Conservation (phyloP, 179 eudicot species). For the Amaranthus tricolor region DNA sequence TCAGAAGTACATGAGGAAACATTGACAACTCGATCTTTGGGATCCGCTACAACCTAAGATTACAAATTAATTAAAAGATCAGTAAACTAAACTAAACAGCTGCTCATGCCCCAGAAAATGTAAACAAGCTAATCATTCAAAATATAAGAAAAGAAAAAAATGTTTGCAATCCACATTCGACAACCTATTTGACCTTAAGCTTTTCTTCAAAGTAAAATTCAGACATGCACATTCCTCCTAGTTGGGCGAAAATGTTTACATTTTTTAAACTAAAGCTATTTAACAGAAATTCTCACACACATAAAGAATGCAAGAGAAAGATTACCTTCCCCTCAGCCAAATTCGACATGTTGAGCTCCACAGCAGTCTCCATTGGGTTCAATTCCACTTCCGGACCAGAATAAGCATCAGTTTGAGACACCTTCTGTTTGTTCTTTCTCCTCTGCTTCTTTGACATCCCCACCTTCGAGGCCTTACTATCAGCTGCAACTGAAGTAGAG, state of each 20-base stretch:
- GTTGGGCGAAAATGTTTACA: neutral
- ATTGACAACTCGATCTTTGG: constrained; percentile 23
- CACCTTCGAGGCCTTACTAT: constrained; percentile 48
- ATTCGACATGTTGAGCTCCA: constrained; percentile 35
- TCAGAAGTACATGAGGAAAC: constrained; percentile 22
- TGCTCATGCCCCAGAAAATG: neutral
- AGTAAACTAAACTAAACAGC: neutral
- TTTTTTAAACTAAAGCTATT: neutral
- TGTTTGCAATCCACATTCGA: neutral
- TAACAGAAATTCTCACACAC: neutral
- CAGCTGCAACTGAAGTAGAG: constrained; percentile 39
- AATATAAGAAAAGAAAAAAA: neutral
- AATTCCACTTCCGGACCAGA: constrained; percentile 31
- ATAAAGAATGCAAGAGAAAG: constrained; percentile 3
- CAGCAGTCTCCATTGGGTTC: constrained; percentile 32
- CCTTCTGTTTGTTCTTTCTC: constrained; percentile 65
- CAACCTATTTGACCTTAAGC: neutral
- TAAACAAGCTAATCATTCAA: neutral
- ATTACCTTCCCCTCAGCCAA: constrained; percentile 32
- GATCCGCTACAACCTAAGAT: constrained; percentile 40
- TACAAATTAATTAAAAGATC: constrained; percentile 16
- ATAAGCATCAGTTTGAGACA: constrained; percentile 25
- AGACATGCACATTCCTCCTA: neutral
- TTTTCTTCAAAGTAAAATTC: neutral
- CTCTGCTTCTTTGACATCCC: constrained; percentile 66